phyloP scores from a whole-genome alignment of 2,329 filamentous ascomycete species.

The Dactylellina leptospora region DNA sequence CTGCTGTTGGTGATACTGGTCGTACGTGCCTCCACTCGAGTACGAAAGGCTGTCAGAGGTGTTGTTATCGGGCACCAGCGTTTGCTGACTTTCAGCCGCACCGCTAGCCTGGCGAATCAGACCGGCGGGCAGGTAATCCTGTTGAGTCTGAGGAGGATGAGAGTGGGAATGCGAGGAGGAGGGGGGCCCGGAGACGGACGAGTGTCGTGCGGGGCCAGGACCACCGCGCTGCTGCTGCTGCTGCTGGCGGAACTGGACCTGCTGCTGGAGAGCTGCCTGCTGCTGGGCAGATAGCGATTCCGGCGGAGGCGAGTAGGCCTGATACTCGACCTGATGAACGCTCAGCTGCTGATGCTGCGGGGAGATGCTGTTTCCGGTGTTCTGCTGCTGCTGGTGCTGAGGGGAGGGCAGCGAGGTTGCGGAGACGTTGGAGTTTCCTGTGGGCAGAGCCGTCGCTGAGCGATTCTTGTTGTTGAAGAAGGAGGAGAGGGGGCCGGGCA shows the following conservation, averaged over 20 bases:
- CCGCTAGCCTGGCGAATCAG: slow-evolving; percentile 45
- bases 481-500: slow-evolving; percentile 43
- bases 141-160: slow-evolving; percentile 10
- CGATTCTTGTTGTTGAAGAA: slow-evolving; percentile 51
- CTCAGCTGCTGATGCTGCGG: slow-evolving; percentile 6
- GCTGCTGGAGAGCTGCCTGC: slow-evolving; percentile 56
- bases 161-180: slow-evolving; percentile 12
- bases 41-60: slow-evolving; percentile 39
- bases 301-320: slow-evolving; percentile 32
- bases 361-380: too few relatives aligned
- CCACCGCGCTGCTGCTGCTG: slow-evolving; percentile 30
- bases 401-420: slow-evolving; percentile 39
- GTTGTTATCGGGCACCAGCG: slow-evolving; percentile 53
- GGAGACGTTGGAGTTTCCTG: slow-evolving; percentile 42
- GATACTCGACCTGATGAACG: slow-evolving; percentile 38
- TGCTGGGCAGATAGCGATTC: slow-evolving; percentile 39
- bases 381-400: slow-evolving; percentile 1
- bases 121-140: slow-evolving; percentile 22
- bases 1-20: slow-evolving; percentile 19
- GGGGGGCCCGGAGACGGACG: slow-evolving; percentile 39
- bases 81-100: slow-evolving; percentile 53
- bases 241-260: slow-evolving; percentile 54
- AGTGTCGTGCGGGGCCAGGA: slow-evolving; percentile 40
- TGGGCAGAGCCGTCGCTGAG: slow-evolving; percentile 46
- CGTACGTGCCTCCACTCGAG: slow-evolving; percentile 9